These are phyloP conservation scores for Cytospora chrysosperma DNA, from an alignment of 2,329 filamentous ascomycete species.

Conservation along the genomic window DNA sequence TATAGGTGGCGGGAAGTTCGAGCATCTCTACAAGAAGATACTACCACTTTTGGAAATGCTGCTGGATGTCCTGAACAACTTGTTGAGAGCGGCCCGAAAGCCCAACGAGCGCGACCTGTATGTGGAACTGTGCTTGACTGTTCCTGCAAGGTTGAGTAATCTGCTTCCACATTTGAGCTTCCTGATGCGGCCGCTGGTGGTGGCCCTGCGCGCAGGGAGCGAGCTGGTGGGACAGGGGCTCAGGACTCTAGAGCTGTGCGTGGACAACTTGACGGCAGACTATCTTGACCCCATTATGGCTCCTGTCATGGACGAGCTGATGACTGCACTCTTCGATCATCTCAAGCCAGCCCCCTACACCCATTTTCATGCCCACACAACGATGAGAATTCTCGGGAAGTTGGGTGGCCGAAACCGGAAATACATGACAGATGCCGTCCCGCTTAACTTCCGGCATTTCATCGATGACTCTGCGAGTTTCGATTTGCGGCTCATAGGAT, in stretches of 20 bases:
- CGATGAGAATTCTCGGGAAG: constrained; percentile 95
- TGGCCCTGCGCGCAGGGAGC: constrained; percentile 84
- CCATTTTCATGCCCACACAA: constrained; percentile 96
- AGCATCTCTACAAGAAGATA: constrained; percentile 98
- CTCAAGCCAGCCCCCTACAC: constrained; percentile 91
- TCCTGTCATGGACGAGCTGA: constrained; percentile 96
- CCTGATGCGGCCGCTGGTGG: constrained; percentile 95
- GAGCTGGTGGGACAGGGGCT: constrained; percentile 94
- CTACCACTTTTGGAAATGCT: constrained; percentile 95
- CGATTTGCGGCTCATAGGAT: constrained; percentile 84
- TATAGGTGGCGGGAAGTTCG: constrained; percentile 95
- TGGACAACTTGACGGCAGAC: constrained; percentile 96
- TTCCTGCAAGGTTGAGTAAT: constrained; percentile 91
- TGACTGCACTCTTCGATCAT: constrained; percentile 96
- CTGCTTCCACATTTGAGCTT: constrained; percentile 93
- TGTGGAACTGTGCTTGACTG: constrained; percentile 93
- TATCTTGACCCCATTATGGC: constrained; percentile 99
- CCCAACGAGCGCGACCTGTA: constrained; percentile 91
- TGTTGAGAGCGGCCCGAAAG: constrained; percentile 86
- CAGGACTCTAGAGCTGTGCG: constrained; percentile 89
- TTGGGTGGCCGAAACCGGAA: constrained; percentile 93
- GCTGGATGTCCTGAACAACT: constrained; percentile 92
- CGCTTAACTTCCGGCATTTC: constrained; percentile 79
- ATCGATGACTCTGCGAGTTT: constrained; percentile 87
- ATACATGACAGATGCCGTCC: constrained; percentile 86